phyloP scores from a whole-genome alignment of 1,284 basidiomycete species.

The Ceratobasidium papillatum region DNA sequence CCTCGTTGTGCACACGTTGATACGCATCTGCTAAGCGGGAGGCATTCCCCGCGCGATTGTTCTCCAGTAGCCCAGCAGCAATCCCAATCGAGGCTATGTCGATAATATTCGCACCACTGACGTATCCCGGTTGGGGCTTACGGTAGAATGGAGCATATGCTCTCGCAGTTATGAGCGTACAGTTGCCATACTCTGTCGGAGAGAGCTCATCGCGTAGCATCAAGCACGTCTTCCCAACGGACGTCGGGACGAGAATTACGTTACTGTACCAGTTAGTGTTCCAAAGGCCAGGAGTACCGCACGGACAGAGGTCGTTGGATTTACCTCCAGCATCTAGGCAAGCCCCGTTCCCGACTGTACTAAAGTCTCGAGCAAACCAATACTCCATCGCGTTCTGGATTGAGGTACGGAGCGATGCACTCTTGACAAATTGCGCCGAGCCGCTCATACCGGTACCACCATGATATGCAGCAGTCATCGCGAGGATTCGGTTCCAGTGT shows the following conservation, averaged over 20 bases:
- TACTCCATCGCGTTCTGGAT: conserved; percentile 65
- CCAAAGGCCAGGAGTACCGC: conserved; percentile 65
- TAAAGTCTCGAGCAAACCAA: conserved; percentile 71
- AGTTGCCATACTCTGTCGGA: conserved; percentile 19
- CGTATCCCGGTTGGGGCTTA: conserved; percentile 43
- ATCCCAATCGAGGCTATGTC: conserved; percentile 68
- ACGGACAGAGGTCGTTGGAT: conserved; percentile 57
- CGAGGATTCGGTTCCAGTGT: conserved; percentile 67
- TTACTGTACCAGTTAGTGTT: conserved; percentile 71
- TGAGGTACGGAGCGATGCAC: conserved; percentile 54
- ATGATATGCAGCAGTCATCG: conserved; percentile 66
- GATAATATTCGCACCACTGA: conserved; percentile 70
- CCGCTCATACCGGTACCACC: conserved; percentile 53
- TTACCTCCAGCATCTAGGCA: conserved; percentile 66
- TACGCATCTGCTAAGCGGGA: conserved; percentile 62
- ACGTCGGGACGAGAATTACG: conserved; percentile 14
- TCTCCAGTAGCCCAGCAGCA: conserved; percentile 56
- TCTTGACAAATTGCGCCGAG: conserved; percentile 52
- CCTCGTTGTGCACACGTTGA: conserved; percentile 50
- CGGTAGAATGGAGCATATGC: conserved; percentile 61
- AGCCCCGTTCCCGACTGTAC: conserved; percentile 50
- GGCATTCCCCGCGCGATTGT: conserved; percentile 53
- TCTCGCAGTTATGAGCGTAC: conserved; percentile 49
- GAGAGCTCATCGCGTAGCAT: conserved; percentile 20
- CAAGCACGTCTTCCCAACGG: conserved; percentile 6